Evolutionary conservation across 169 alveolate genomes (phyloP).

Genomic region (Eimeria sp.): DNA sequence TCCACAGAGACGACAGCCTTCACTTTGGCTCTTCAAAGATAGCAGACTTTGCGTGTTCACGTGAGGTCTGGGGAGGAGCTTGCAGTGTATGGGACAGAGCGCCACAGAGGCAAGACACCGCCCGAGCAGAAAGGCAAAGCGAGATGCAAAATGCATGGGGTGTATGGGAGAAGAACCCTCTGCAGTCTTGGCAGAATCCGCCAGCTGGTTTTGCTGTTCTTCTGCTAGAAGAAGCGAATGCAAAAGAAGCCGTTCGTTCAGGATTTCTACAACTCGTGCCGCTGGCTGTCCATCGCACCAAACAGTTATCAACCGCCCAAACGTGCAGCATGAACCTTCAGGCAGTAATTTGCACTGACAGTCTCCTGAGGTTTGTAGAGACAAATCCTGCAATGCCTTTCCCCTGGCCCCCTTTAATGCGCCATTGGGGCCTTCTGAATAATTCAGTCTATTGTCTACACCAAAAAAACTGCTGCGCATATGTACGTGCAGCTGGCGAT

Average conservation of each 20-base stretch:
- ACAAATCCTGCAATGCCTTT: background rate
- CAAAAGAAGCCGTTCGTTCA: slow-evolving; percentile 5
- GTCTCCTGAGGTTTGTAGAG: background rate
- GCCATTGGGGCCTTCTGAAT: too few relatives aligned
- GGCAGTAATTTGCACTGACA: slow-evolving; percentile 23
- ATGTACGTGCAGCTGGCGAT: slow-evolving; percentile 35
- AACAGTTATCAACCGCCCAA: slow-evolving; percentile 37
- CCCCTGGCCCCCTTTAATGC: background rate
- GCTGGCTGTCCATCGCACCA: slow-evolving; percentile 52
- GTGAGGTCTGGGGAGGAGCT: slow-evolving; percentile 20
- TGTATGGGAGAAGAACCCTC: background rate
- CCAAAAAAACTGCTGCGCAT: background rate
- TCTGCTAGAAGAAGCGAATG: slow-evolving; percentile 7
- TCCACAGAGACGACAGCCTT: slow-evolving; percentile 1
- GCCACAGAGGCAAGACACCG: slow-evolving; percentile 48
- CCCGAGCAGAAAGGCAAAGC: background rate
- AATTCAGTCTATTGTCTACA: background rate
- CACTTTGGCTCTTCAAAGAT: background rate
- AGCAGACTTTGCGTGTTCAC: background rate
- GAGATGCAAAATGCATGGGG: background rate
- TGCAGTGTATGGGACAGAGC: slow-evolving; percentile 19
- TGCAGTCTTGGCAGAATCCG: background rate
- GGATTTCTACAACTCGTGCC: slow-evolving; percentile 47
- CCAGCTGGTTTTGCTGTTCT: background rate
- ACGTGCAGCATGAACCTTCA: slow-evolving; percentile 10